Percentiles rank a stretch among this genome's conserved stretches.
Evolutionary conservation across 2,329 filamentous ascomycete species (phyloP).

Genomic region (Xylaria sp.): DNA sequence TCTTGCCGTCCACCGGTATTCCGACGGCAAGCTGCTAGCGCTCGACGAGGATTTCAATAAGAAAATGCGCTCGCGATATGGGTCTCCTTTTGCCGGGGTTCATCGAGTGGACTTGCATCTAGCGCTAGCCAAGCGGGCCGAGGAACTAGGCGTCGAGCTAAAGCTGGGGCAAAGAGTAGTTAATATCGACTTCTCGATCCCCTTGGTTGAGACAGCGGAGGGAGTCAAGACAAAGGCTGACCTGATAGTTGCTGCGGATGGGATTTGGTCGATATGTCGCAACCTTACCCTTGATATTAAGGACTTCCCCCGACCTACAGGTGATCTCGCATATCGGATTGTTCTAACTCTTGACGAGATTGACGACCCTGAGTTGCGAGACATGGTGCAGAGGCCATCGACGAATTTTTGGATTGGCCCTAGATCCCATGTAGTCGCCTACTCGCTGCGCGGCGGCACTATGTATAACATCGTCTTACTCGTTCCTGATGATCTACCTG

Average conservation of each 20-base stretch:
- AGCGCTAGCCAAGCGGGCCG: constrained; percentile 62
- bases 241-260: constrained; percentile 72
- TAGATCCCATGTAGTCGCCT: constrained; percentile 69
- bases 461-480: constrained; percentile 75
- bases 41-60: constrained; percentile 63
- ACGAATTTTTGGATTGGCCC: constrained; percentile 74
- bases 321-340: constrained; percentile 73
- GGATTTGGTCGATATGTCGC: constrained; percentile 70
- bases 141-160: constrained; percentile 64
- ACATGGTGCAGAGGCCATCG: constrained; percentile 63
- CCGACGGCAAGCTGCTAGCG: constrained; percentile 59
- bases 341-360: constrained; percentile 65
- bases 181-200: constrained; percentile 59
- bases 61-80: constrained; percentile 65
- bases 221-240: constrained; percentile 59
- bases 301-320: constrained; percentile 66
- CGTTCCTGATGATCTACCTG: constrained; percentile 70
- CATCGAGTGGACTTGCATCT: constrained; percentile 71
- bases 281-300: constrained; percentile 57
- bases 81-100: constrained; percentile 67
- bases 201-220: constrained; percentile 54
- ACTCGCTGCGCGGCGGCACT: constrained; percentile 67
- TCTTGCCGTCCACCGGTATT: constrained; percentile 65
- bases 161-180: constrained; percentile 60
- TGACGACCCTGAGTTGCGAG: constrained; percentile 60